Evolutionary conservation across 306 rosid species (phyloP), one percentile per base, ranked within the genome.

Genomic region (Hylodesmum podocarpum): DNA sequence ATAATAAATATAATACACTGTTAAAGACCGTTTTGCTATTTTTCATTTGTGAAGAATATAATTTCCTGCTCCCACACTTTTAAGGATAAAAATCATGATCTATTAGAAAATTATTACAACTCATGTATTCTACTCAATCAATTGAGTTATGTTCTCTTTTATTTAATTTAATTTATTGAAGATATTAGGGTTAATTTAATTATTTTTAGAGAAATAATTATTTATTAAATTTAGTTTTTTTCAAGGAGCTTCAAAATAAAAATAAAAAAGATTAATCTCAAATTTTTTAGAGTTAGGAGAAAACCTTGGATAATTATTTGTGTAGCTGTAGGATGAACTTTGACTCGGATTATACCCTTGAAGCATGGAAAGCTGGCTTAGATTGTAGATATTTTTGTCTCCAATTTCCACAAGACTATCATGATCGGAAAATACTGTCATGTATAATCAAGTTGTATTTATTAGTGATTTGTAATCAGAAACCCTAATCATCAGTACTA

Each of bases 291-390:
- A 51, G 11, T 37, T 72, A 49, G 54, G 50, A 50, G 41, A 21
- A 44, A 40, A 39, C 47, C 49, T 22, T 24, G 15, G 27, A 57
- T 72, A 49, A 24, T 22, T 31, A 14, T 37, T n/a, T 41, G 18
- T 24, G 18, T 83, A 88, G 93, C 88, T 83, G 51, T 78, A 55
- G 57, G 77, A 74, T 66, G 89, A 73, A 83, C 15, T 58, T 64
- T 86, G 84, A 79, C 61, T 78, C 12, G 79, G 83, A 71, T 79
- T 87, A 54, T 82, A 84, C 7, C 90, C 91, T 87, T 88, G 97
- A 70, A 92, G 88, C 88, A 92, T 85, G 13, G 96, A 88, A 82
- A 92, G 88, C 78, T 87, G 96, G 83, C 90, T 89, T 72, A 92
- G 80, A 68, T 81, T 89, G 36, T 85, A 92, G 29, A 92, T 77